Evolutionary conservation across 2,329 filamentous ascomycete species (phyloP).

Genomic region (Colletotrichum lini): DNA sequence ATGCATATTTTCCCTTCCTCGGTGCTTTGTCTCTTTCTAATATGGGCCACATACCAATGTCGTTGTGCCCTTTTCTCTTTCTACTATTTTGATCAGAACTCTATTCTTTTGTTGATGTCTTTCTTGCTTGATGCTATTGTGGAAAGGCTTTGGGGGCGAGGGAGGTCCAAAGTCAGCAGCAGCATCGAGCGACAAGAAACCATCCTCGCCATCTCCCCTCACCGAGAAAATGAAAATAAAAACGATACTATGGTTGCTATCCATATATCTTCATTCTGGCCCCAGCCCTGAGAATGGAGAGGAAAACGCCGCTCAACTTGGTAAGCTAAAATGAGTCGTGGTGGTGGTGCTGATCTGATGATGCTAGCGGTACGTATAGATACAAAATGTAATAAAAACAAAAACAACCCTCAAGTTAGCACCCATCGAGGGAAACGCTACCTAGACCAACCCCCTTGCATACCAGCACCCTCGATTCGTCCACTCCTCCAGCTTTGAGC

Average conservation of each 20-base stretch:
- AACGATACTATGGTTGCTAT: too few species aligned
- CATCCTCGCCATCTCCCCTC: neutral
- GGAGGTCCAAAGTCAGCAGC: too few species aligned
- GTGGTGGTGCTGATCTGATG: conserved; percentile 7
- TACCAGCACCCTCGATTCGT: conserved; percentile 25
- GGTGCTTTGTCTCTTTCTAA: conserved; percentile 37
- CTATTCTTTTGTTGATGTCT: conserved; percentile 6
- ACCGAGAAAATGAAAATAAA: too few species aligned
- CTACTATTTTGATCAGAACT: conserved; percentile 10
- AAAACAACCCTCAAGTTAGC: conserved; percentile 12
- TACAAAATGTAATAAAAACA: neutral
- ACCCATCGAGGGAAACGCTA: conserved; percentile 32
- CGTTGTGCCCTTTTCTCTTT: conserved; percentile 13
- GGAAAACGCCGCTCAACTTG: neutral
- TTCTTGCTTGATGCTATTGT: neutral
- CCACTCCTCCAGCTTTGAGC: conserved; percentile 29
- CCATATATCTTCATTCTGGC: neutral
- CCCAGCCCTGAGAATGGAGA: neutral
- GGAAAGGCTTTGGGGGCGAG: neutral
- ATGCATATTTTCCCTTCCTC: conserved; percentile 30
- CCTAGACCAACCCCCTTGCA: conserved; percentile 37
- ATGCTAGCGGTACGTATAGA: conserved; percentile 7
- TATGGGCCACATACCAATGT: conserved; percentile 31
- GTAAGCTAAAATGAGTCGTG: conserved; percentile 6
- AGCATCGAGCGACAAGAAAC: neutral